These are phyloP conservation scores for Digitaria exilis DNA, from an alignment of 202 grass and related monocot genomes.

Conservation along the genomic window DNA sequence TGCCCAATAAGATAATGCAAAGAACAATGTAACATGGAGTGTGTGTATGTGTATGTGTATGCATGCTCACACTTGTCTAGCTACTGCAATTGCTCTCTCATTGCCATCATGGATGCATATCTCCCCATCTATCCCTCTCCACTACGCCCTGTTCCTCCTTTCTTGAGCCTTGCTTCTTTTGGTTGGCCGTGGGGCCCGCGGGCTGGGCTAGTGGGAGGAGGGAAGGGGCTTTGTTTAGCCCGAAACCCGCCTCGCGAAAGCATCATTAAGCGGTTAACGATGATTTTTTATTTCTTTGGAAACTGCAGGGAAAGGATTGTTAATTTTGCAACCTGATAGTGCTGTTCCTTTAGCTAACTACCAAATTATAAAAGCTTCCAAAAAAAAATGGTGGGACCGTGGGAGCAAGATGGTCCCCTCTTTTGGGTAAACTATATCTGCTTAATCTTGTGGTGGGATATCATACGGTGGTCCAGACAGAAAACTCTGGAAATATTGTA, in stretches of 20 bases:
- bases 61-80: background rate
- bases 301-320: constrained; percentile 34
- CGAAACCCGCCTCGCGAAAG: constrained; percentile 16
- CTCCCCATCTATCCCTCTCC: constrained; percentile 36
- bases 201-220: constrained; percentile 32
- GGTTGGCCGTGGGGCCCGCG: constrained; percentile 19
- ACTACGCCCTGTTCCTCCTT: constrained; percentile 45
- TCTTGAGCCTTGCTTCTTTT: constrained; percentile 48
- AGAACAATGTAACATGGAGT: constrained; percentile 58
- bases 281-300: constrained; percentile 17
- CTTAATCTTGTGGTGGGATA: constrained; percentile 28
- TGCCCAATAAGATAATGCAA: constrained; percentile 35
- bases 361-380: constrained; percentile 10
- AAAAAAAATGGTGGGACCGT: background rate
- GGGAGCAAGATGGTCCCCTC: constrained; percentile 32
- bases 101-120: background rate
- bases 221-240: constrained; percentile 3
- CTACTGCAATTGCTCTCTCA: background rate
- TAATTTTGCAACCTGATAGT: constrained; percentile 24
- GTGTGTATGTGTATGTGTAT: too few species aligned
- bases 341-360: constrained; percentile 43
- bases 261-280: constrained; percentile 34
- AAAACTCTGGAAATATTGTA: constrained; percentile 3
- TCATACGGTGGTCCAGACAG: constrained; percentile 29
- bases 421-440: constrained; percentile 9